Conservation (phyloP, 2,329 filamentous ascomycete genomes). For the Fusarium anguioides region DNA sequence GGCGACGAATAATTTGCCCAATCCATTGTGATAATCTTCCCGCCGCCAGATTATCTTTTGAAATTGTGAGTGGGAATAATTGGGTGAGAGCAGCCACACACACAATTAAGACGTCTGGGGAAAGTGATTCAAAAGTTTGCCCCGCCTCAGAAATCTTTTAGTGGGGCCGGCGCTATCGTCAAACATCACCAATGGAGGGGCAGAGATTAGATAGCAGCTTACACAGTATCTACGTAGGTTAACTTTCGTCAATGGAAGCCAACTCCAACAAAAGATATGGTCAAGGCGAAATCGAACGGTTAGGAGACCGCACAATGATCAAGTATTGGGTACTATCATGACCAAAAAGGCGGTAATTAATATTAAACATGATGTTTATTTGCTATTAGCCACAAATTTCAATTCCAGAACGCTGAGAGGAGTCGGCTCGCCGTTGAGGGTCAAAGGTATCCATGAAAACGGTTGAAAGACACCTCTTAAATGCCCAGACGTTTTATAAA, state of each 20-base stretch:
- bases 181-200: slow-evolving; percentile 42
- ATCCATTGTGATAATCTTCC: slow-evolving; percentile 37
- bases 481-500: background rate
- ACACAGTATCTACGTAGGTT: background rate
- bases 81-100: slow-evolving; percentile 20
- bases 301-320: too few relatives aligned
- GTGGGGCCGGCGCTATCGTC: slow-evolving; percentile 35
- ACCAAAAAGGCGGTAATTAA: too few relatives aligned
- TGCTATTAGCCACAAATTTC: background rate
- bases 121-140: slow-evolving; percentile 37
- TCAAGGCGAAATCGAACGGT: too few relatives aligned
- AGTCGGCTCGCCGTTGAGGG: too few relatives aligned
- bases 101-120: slow-evolving; percentile 32
- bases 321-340: too few relatives aligned
- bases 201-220: slow-evolving; percentile 36
- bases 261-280: too few relatives aligned
- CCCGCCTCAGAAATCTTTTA: slow-evolving; percentile 40
- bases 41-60: slow-evolving; percentile 16
- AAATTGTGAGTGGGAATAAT: slow-evolving; percentile 1
- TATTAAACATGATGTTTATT: too few relatives aligned
- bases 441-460: too few relatives aligned
- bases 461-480: background rate
- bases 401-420: background rate
- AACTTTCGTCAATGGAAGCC: too few relatives aligned
- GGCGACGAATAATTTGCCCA: slow-evolving; percentile 43